Evolutionary conservation across 1,139 yeast genomes (phyloP), one percentile per base, ranked within the genome.

Genomic region (Geotrichum histeridarum): DNA sequence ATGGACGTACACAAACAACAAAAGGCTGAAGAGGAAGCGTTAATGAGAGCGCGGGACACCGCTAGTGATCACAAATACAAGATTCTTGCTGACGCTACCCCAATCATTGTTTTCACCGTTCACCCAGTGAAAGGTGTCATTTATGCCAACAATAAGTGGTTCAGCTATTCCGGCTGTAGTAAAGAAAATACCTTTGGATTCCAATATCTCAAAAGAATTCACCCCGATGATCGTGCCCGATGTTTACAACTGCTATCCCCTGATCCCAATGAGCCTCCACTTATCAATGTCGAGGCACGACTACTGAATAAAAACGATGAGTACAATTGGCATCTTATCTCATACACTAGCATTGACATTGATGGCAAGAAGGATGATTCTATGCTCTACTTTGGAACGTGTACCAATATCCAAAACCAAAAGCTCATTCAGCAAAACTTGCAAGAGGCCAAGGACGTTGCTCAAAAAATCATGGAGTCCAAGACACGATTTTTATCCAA

Each of bases 381-480:
- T 53, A 14, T 56, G 44, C 4, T 60, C 2, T 68, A 69, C 69
- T 68, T 68, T 57, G 72, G 71, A 11, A 66, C 71, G 12, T 64
- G 69, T 46, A 68, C 71, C 4, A 70, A 68, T 54, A 68, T 68
- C 38, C 64, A 68, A 43, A 69, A 67, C 51, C 70, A 67, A 53
- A 67, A 67, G 57, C 55, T 64, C 45, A 69, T 75, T 77, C 68
- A 85, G 85, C 67, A 69, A 54, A 70, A 89, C 67, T 73, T 90
- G 53, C 95, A 88, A 67, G 89, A 87, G 4, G 91, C 94, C 11
- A 89, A 89, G 64, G 82, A 87, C 47, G 89, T 86, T 65, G 96
- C 96, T 0, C 96, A 89, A 71, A 80, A 87, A 41, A 95, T 96
- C 1, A 88, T 87, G 70, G 96, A 89, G 65, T 93, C 95, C n/a